phyloP scores from a whole-genome alignment of 495 filamentous ascomycete species.

The Penicillium cosmopolitanum region DNA sequence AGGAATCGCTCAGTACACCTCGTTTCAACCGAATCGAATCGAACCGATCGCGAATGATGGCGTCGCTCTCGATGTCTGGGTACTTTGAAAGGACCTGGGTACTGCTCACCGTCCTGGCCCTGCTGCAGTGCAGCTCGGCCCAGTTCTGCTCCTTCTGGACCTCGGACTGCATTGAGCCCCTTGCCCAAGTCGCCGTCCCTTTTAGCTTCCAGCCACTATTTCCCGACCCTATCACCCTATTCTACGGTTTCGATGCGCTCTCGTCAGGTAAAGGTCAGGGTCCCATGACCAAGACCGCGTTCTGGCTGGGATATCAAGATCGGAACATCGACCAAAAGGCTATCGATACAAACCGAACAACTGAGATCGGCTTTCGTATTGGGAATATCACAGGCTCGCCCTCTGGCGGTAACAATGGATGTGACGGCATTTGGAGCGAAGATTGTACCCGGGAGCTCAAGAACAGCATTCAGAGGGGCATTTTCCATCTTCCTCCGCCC shows the following conservation, averaged over 20 bases:
- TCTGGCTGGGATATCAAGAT: slow-evolving; percentile 45
- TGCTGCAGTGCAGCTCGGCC: slow-evolving; percentile 29
- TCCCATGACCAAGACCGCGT: slow-evolving; percentile 46
- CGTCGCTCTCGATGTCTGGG: slow-evolving; percentile 15
- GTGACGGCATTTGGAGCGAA: slow-evolving; percentile 46
- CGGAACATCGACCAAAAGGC: slow-evolving; percentile 34
- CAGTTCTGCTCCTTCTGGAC: slow-evolving; percentile 48
- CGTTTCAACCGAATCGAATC: not conserved
- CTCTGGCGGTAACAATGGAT: slow-evolving; percentile 42
- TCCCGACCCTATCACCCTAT: slow-evolving; percentile 40
- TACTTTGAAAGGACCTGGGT: slow-evolving; percentile 24
- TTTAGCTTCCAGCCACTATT: slow-evolving; percentile 46
- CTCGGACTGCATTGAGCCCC: slow-evolving; percentile 44
- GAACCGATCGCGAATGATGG: slow-evolving; percentile 26
- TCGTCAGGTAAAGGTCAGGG: slow-evolving; percentile 36
- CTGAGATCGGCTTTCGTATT: slow-evolving; percentile 45
- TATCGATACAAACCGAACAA: slow-evolving; percentile 44
- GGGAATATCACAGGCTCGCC: slow-evolving; percentile 46
- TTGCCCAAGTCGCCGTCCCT: slow-evolving; percentile 45
- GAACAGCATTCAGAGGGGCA: slow-evolving; percentile 26
- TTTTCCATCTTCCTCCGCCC: slow-evolving; percentile 35
- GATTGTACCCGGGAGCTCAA: slow-evolving; percentile 43
- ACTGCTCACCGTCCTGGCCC: slow-evolving; percentile 22
- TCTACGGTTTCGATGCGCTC: slow-evolving; percentile 46
- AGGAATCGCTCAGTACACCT: slow-evolving; percentile 6